A percentile compares a stretch with the other conserved stretches of the same genome.
Evolutionary conservation across 2,329 filamentous ascomycete species (phyloP).

Genomic region (Pseudodiploospora longispora): DNA sequence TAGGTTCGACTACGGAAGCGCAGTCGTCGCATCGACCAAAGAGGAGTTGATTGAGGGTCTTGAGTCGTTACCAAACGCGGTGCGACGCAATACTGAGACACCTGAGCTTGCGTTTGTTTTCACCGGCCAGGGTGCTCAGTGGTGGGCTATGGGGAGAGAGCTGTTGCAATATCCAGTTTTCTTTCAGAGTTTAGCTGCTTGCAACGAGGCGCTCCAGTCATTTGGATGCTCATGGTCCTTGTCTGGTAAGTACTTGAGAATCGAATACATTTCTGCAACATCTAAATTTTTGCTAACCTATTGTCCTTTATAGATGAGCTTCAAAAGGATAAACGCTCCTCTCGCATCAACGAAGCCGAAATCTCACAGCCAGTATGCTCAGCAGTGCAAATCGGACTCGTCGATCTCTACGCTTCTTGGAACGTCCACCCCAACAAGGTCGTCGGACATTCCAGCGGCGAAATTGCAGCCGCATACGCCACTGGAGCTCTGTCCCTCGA

Average conservation of each 20-base stretch:
- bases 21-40: background rate
- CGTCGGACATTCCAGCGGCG: background rate
- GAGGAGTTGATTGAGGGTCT: background rate
- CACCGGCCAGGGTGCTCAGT: slow-evolving; percentile 26
- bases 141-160: slow-evolving; percentile 22
- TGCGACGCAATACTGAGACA: too few relatives aligned
- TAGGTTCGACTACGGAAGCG: background rate
- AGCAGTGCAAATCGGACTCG: background rate
- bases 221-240: too few relatives aligned
- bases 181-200: background rate
- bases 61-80: background rate
- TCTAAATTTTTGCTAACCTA: slow-evolving; percentile 1
- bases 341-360: background rate
- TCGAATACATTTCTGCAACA: background rate
- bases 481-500: background rate
- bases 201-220: background rate
- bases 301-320: slow-evolving; percentile 7
- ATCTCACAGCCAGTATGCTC: background rate
- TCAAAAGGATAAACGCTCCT: background rate
- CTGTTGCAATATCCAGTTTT: slow-evolving; percentile 11
- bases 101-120: slow-evolving; percentile 18
- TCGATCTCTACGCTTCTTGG: background rate
- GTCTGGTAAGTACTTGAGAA: too few relatives aligned
- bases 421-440: background rate
- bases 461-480: background rate